Evolutionary conservation across 1,284 basidiomycete genomes (phyloP), one percentile per base, ranked within the genome.

Genomic region (Ceratobasidium sp.): DNA sequence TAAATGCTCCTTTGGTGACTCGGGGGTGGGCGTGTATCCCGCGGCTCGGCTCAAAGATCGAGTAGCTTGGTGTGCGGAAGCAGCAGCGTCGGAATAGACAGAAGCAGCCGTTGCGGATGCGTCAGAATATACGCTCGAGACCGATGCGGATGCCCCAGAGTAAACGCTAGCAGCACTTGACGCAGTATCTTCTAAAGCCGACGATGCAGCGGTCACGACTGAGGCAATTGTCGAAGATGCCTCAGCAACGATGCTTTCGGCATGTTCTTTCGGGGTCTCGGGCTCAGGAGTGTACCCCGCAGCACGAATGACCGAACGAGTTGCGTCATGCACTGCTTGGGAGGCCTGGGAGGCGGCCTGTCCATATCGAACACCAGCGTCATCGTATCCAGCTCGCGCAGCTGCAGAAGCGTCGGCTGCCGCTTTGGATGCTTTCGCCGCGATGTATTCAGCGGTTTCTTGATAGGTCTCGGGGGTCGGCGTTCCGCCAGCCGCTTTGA

Each of bases 401-500:
- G 61, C 43, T 4, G 46, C 61, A 26, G 61, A 63, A 32, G 61
- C 61, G 16, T 30, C 61, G 28, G 38, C n/a, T 2, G 58, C 61
- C 18, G 61, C 18, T 35, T 63, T 44, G 3, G 61, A 63, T 2
- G n/a, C 61, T 26, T 49, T 63, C 13, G 46, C 43, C 18, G 58
- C 69, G 18, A 72, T 18, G 23, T 50, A 59, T 32, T 72, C 57
- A 6, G 58, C 35, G 11, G 44, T 35, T 21, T 72, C 69, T 18
- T 52, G 44, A 44, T 38, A 72, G n/a, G 41, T 43, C 30, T 72
- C 71, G 18, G 71, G 71, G 23, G 47, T 54, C 7, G 71, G 71
- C 21, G 71, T 72, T 8, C 71, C 71, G 11, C 71, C 71, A 14
- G 59, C 71, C 14, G 71, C 71, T 50, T 72, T 72, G 59, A 63